Base-by-base conservation (phyloP, 306 rosid genomes). In the Morella rubra region DNA sequence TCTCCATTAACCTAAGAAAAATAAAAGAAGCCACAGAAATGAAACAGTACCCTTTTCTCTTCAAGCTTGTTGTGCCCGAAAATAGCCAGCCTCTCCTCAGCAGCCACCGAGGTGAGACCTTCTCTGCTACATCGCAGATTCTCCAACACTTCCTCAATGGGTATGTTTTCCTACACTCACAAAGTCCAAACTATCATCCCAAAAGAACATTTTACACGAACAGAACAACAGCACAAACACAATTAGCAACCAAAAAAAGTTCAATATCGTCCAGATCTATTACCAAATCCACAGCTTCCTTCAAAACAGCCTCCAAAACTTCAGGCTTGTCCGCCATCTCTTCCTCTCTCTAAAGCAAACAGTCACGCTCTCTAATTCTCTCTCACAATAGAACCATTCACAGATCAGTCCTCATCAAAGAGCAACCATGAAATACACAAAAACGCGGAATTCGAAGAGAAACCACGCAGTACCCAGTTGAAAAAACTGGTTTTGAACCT, bases 211-310 rank as follows among this genome's bases (percentile, higher is more conserved):
- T 60, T 51, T 76, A 58, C 15, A 73, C 47, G 47, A 73, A 84
- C 45, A 59, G 70, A 61, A 18, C 46, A 8, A 68, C 71, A 69
- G 73, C 61, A 8, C 40, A 51, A 73, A 56, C 49, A 72, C 5
- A 84, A 12, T 41, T 4, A 52, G 40, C 70, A 77, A 76, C 27
- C 18, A 73, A 60, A 22, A 73, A 73, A 71, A 52, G 70, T 76
- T 64, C 53, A 8, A 81, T 32, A 61, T 58, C 32, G 37, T 64
- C 73, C 88, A 95, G 96, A 95, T 92, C 96, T 82, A 70, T 79
- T 95, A 95, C 98, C 97, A 95, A 89, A 91, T 95, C 98, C 58
- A 95, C 98, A 76, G 96, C 83, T 84, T 95, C 98, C 88, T 95
- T 95, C 86, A 95, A 51, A 69, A 95, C 95, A 76, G 97, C 98